Conservation (phyloP, 495 filamentous ascomycete species). For the Xylaria nigripes region DNA sequence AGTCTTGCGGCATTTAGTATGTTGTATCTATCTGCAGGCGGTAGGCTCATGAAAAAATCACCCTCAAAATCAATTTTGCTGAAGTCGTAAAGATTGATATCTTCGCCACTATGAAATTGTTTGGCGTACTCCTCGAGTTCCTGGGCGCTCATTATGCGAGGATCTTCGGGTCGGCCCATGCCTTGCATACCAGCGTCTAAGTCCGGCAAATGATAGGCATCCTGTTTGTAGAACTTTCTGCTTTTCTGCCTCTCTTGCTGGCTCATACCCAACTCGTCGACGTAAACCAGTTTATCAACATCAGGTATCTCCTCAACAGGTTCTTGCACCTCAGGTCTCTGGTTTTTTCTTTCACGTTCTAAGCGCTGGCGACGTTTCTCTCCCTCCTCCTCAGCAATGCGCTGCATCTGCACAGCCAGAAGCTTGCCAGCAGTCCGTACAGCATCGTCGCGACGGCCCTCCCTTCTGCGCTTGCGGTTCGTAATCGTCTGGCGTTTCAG, state of each 20-base stretch:
- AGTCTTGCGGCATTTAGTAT: constrained; percentile 90
- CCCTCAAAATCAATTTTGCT: constrained; percentile 97
- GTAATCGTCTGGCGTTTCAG: constrained; percentile 88
- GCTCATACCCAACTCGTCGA: constrained; percentile 77
- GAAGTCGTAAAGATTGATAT: constrained; percentile 97
- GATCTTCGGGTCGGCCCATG: constrained; percentile 87
- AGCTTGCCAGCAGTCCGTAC: constrained; percentile 80
- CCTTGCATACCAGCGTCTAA: constrained; percentile 63
- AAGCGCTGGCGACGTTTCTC: constrained; percentile 50
- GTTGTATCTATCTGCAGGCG: constrained; percentile 87
- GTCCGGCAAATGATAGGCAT: constrained; percentile 89
- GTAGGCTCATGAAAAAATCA: constrained; percentile 84
- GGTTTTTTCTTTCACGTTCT: constrained; percentile 12
- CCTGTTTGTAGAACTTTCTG: constrained; percentile 79
- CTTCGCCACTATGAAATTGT: constrained; percentile 87
- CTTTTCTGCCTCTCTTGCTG: constrained; percentile 62
- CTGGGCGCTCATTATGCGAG: constrained; percentile 86
- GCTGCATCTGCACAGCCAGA: constrained; percentile 86
- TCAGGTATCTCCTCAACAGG: constrained; percentile 62
- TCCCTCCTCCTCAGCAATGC: constrained; percentile 75
- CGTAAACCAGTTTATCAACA: constrained; percentile 64
- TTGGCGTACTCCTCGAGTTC: constrained; percentile 88
- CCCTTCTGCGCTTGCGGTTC: constrained; percentile 65
- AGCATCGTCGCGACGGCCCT: constrained; percentile 90
- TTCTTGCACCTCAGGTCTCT: constrained; percentile 32